Base-by-base conservation (phyloP, 768 basidiomycete genomes). In the Arthromyces matolae region DNA sequence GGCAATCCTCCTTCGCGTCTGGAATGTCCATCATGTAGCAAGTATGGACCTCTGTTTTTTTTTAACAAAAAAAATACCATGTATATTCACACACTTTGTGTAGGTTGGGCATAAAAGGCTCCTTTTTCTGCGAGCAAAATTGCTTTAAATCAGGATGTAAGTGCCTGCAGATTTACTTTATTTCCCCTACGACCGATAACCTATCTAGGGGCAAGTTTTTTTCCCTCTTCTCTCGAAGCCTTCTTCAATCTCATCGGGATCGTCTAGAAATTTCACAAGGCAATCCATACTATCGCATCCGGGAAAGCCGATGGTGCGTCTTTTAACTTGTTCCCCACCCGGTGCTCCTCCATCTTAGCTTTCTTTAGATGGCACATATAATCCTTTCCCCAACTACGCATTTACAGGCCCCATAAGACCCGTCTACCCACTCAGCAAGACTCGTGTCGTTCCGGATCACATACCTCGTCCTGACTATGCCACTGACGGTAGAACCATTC, bases 101-200 rank as follows among this genome's bases (percentile, higher is more conserved):
- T 55, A 92, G 89, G 63, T 73, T 92, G 27, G 88, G 86, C 42
- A 85, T 93, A 53, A 77, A 75, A 39, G 88, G 89, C 24, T 92
- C 89, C 25, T 89, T 86, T 64, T 98, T 94, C 70, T 97, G 95
- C 55, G 83, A 84, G 20, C 95, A 98, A 67, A 91, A 89, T 42
- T 98, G 95, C 70, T 97, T 97, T 80, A 97, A 96, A 68, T 79
- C 84, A 38, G 86, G 80, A 65, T 98, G 95, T 94, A 65, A 73
- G 93, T 75, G 31, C 5, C 16, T n/a, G n/a, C n/a, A n/a, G n/a
- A n/a, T n/a, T n/a, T n/a, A n/a, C n/a, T n/a, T n/a, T n/a, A n/a
- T n/a, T n/a, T n/a, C n/a, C n/a, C n/a, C n/a, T n/a, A n/a, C n/a
- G n/a, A n/a, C n/a, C n/a, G n/a, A n/a, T n/a, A n/a, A n/a, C n/a